These are phyloP conservation scores for Candida oleophila DNA, from an alignment of 805 yeast species.

Conservation along the genomic window DNA sequence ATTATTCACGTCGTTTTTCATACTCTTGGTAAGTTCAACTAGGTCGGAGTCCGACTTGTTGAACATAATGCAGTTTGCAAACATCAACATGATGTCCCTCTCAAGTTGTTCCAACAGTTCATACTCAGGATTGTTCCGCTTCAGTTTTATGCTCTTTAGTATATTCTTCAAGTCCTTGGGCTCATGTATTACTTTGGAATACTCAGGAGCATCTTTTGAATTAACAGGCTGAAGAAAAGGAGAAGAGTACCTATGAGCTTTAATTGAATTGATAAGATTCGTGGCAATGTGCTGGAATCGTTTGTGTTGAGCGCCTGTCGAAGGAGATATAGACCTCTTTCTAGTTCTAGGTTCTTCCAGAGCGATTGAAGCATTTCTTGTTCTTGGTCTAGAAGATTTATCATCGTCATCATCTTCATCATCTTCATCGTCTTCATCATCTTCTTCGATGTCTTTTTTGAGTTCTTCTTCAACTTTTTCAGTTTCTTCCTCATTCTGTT, in stretches of 20 bases:
- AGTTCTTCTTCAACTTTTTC: constrained; percentile 7
- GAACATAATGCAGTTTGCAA: constrained; percentile 82
- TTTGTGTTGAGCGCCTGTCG: constrained; percentile 34
- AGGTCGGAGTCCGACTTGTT: constrained; percentile 65
- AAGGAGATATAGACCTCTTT: constrained; percentile 15
- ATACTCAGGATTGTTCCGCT: constrained; percentile 35
- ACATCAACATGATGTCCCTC: constrained; percentile 70
- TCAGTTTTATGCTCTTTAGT: constrained; percentile 50
- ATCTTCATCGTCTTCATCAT: constrained; percentile 6
- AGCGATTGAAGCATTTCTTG: constrained; percentile 6
- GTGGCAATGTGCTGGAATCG: constrained; percentile 61
- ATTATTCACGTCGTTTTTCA: constrained; percentile 65
- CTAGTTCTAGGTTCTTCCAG: constrained; percentile 8
- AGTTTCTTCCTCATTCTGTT: constrained; percentile 7
- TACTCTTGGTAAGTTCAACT: constrained; percentile 60
- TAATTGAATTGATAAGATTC: constrained; percentile 61
- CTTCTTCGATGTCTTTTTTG: constrained; percentile 6
- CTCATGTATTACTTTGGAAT: constrained; percentile 55
- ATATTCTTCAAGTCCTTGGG: constrained; percentile 73
- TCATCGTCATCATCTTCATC: constrained; percentile 5
- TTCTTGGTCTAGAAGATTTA: neutral
- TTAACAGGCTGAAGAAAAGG: constrained; percentile 72
- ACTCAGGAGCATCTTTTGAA: constrained; percentile 66
- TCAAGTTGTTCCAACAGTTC: constrained; percentile 63
- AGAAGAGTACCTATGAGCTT: constrained; percentile 71